Percentiles rank a stretch among this genome's conserved stretches.
Evolutionary conservation across 2,329 filamentous ascomycete genomes (phyloP).

Genomic region (Aureobasidium lini): DNA sequence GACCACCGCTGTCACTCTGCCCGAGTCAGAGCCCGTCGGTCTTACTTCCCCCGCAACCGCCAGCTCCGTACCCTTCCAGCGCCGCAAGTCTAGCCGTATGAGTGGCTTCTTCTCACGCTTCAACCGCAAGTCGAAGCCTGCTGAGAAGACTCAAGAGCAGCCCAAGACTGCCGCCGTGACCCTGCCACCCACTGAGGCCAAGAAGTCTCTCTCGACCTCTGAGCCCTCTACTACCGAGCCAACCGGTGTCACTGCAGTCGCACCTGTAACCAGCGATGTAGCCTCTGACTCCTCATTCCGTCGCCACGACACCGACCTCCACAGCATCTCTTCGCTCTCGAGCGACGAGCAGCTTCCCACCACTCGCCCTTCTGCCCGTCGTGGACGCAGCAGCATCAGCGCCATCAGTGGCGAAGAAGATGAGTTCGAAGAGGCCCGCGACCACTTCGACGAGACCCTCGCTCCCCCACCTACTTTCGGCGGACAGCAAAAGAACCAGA

Average conservation of each 20-base stretch:
- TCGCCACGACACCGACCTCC: constrained; percentile 12
- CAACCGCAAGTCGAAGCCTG: constrained; percentile 32
- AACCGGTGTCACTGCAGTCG: constrained; percentile 9
- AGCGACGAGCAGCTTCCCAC: constrained; percentile 21
- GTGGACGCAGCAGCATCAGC: constrained; percentile 25
- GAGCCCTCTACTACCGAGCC: not conserved
- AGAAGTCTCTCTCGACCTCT: constrained; percentile 33
- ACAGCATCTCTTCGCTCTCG: constrained; percentile 9
- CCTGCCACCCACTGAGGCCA: constrained; percentile 45
- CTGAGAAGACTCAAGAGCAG: constrained; percentile 4
- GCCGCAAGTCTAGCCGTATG: constrained; percentile 23
- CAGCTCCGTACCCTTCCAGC: not conserved
- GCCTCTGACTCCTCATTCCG: constrained; percentile 10
- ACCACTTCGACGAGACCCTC: constrained; percentile 42
- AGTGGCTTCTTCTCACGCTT: constrained; percentile 32
- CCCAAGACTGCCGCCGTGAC: constrained; percentile 34
- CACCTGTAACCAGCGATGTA: constrained; percentile 3
- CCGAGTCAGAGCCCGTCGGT: not conserved
- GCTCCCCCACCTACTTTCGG: constrained; percentile 35
- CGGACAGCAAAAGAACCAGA: constrained; percentile 34
- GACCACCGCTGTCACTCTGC: not conserved
- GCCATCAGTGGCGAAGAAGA: constrained; percentile 30
- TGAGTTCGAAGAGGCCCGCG: constrained; percentile 47
- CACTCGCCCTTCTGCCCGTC: constrained; percentile 16
- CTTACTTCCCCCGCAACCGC: constrained; percentile 4